phyloP scores from a whole-genome alignment of 139 green algal genomes.

The Mychonastes homosphaera region DNA sequence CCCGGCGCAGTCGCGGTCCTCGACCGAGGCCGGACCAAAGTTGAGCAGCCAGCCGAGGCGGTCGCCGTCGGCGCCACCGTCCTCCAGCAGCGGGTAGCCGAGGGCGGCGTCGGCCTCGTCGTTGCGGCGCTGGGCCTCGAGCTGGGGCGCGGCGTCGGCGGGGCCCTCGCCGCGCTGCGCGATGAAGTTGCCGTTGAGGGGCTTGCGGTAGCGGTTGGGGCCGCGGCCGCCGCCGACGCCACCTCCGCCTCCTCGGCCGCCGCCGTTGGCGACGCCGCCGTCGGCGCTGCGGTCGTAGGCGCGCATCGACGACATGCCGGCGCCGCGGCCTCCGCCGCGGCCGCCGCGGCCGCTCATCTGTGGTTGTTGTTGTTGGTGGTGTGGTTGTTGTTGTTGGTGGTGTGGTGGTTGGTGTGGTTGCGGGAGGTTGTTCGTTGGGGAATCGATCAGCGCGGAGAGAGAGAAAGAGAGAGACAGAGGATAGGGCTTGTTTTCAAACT shows the following conservation, averaged over 20 bases:
- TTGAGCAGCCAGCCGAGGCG: slow-evolving; percentile 91
- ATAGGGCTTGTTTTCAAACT: too few relatives aligned
- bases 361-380: slow-evolving; percentile 21
- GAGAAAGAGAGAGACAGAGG: too few relatives aligned
- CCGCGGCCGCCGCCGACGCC: slow-evolving; percentile 2
- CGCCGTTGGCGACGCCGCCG: slow-evolving; percentile 12
- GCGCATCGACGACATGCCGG: slow-evolving; percentile 18
- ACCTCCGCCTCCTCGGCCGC: slow-evolving; percentile 2
- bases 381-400: neutral
- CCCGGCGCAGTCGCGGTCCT: slow-evolving; percentile 38
- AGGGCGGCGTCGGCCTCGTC: slow-evolving; percentile 56
- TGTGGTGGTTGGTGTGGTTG: neutral
- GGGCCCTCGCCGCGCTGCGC: neutral
- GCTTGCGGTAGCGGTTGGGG: slow-evolving; percentile 7
- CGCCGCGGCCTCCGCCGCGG: too few relatives aligned
- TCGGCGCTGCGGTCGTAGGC: slow-evolving; percentile 10
- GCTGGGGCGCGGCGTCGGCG: slow-evolving; percentile 14
- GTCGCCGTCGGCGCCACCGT: slow-evolving; percentile 43
- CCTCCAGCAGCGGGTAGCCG: slow-evolving; percentile 63
- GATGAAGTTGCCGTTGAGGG: slow-evolving; percentile 19
- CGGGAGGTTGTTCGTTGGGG: neutral
- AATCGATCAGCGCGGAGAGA: too few relatives aligned
- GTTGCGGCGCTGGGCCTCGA: slow-evolving; percentile 36
- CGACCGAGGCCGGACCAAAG: too few relatives aligned
- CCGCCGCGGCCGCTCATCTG: too few relatives aligned